Percentiles rank a stretch among this genome's conserved stretches.
phyloP scores from a whole-genome alignment of 2,329 filamentous ascomycete genomes.

The Cyclaneusma minus region DNA sequence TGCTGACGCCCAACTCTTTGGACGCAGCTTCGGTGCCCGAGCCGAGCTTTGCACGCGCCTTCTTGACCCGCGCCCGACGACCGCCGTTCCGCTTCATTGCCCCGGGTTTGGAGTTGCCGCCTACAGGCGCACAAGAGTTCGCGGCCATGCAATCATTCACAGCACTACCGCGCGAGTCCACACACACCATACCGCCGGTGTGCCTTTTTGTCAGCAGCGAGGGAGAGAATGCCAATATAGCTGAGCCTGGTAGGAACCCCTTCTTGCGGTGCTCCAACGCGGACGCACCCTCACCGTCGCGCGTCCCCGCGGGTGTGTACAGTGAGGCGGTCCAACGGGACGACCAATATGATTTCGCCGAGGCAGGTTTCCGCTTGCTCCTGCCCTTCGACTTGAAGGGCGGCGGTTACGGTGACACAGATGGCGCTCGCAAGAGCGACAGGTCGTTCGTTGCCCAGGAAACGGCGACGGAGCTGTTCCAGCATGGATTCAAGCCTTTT shows the following conservation, averaged over 20 bases:
- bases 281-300: too few species aligned
- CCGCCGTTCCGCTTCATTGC: too few species aligned
- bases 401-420: too few species aligned
- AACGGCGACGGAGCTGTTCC: slow-evolving; percentile 15
- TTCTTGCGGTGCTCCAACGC: too few species aligned
- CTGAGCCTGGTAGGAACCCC: too few species aligned
- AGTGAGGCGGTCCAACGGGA: slow-evolving; percentile 1
- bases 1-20: too few species aligned
- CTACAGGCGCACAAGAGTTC: slow-evolving; percentile 9
- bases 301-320: slow-evolving; percentile 6
- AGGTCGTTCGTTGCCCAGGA: slow-evolving; percentile 9
- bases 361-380: slow-evolving; percentile 5
- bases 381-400: too few species aligned
- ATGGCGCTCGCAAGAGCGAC: slow-evolving; percentile 15
- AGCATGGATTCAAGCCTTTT: slow-evolving; percentile 20
- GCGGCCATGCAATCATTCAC: slow-evolving; percentile 10
- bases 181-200: slow-evolving; percentile 11
- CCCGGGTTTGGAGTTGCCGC: slow-evolving; percentile 7
- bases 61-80: too few species aligned
- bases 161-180: slow-evolving; percentile 6
- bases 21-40: too few species aligned
- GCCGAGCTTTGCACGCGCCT: too few species aligned
- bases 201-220: slow-evolving; percentile 15
- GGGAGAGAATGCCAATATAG: too few species aligned
- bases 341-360: slow-evolving; percentile 2